These are phyloP conservation scores for Trichosporon sp. DNA, from an alignment of 1,284 basidiomycete species.

Conservation along the genomic window DNA sequence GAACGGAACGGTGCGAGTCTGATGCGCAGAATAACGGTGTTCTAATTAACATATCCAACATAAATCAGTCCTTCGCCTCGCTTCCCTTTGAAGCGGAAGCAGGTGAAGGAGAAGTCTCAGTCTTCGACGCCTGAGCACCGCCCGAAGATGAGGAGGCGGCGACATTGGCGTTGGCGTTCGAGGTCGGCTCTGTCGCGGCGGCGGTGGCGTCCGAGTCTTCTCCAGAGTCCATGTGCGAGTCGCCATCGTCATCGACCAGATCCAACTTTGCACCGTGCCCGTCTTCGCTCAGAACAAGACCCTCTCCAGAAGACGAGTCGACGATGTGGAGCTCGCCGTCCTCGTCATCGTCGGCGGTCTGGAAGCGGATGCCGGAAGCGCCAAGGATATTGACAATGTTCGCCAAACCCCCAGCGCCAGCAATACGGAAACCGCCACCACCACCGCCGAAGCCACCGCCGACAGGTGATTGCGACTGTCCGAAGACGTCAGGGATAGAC, in stretches of 20 bases:
- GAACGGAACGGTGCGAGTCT: background rate
- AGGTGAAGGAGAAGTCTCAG: background rate
- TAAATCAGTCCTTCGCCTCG: background rate
- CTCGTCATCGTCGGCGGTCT: constrained; percentile 35
- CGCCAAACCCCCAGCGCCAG: constrained; percentile 39
- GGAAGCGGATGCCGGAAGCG: constrained; percentile 40
- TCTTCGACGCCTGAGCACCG: background rate
- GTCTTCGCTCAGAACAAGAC: constrained; percentile 9
- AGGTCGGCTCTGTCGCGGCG: constrained; percentile 15
- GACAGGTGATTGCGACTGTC: constrained; percentile 21
- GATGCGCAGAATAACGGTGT: background rate
- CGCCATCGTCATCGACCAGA: constrained; percentile 50
- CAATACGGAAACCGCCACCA: constrained; percentile 37
- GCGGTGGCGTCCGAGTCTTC: constrained; percentile 57
- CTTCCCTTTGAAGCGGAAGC: background rate
- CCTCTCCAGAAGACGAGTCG: constrained; percentile 8
- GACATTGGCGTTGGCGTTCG: constrained; percentile 9
- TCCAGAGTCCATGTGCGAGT: constrained; percentile 55
- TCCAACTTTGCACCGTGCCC: constrained; percentile 16
- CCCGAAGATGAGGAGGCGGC: constrained; percentile 31
- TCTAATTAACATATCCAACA: background rate
- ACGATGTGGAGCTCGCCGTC: constrained; percentile 31
- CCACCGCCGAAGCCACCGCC: constrained; percentile 17
- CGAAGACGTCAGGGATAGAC: constrained; percentile 46
- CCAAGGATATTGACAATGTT: constrained; percentile 45